Base-by-base conservation (phyloP, 495 filamentous ascomycete species). In the Trichocladium antarcticum region DNA sequence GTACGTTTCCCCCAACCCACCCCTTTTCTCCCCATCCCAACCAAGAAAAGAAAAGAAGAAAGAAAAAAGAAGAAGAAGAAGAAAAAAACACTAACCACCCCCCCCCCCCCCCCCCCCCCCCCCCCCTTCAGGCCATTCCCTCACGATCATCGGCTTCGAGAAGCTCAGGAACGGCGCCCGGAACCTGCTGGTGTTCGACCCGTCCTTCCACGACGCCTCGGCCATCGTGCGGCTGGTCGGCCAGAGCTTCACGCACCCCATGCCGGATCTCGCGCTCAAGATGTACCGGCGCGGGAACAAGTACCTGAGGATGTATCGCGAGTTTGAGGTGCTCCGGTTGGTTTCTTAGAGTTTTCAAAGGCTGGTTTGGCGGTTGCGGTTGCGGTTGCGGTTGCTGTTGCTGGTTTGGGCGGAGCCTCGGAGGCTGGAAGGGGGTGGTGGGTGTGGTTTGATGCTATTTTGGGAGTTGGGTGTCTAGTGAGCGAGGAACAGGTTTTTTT, bases 131-230 rank as follows among this genome's bases (percentile, higher is more conserved):
- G 89, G 89, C 6, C 92, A 98, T 58, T 95, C 89, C 5, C 74
- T 95, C 68, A 96, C 89, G 1, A 89, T 97, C 36, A 72, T 98
- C 45, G 92, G 92, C 1, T 74, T 95, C 32, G 89, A 96, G 59
- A 72, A 74, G 21, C 74, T 73, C 8, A 70, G 62, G 28, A 74
- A 82, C 50, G 88, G 87, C 27, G 65, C 66, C 27, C 73, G 75
- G 42, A 83, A 85, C 53, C 65, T 98, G 8, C 66, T 98, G 3
- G 83, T 95, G 16, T 95, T 95, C 57, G 92, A 97, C 64, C 88
- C 92, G 1, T 84, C 84, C 69, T 90, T 86, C 61, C 78, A 80
- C 41, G 83, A 88, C 29, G 76, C 84, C 1, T 67, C 73, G 2
- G 74, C 67, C 6, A 75, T 95, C 50, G 70, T 68, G 17, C 74